Percentiles rank a stretch among this genome's conserved stretches.
phyloP scores from a whole-genome alignment of 2,329 filamentous ascomycete genomes.

The Colletotrichum orbiculare region DNA sequence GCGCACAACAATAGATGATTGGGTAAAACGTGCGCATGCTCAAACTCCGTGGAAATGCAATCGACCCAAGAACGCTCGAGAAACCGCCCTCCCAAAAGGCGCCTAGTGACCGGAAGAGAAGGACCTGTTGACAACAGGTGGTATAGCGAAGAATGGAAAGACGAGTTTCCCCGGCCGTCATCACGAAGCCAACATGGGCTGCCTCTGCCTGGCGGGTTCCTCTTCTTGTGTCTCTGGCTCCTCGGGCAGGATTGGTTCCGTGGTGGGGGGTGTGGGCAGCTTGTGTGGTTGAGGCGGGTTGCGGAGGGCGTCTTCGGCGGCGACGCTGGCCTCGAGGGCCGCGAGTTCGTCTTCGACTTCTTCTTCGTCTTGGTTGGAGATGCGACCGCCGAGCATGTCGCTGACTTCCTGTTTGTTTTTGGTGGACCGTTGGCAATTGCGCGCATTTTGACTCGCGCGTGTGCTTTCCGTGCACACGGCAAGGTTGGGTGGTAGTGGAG shows the following conservation, averaged over 20 bases:
- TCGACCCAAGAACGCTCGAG: conserved; percentile 13
- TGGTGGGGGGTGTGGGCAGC: conserved; percentile 46
- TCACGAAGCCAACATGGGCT: conserved; percentile 52
- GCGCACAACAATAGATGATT: conserved; percentile 2
- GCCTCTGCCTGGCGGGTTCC: conserved; percentile 36
- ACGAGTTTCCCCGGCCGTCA: neutral
- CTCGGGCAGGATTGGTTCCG: conserved; percentile 45
- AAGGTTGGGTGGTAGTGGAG: neutral
- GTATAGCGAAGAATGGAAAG: neutral
- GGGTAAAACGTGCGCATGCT: conserved; percentile 2
- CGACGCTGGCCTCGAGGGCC: conserved; percentile 68
- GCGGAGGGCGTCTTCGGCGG: conserved; percentile 27
- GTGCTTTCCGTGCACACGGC: neutral
- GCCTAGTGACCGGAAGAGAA: conserved; percentile 2
- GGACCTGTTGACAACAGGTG: neutral
- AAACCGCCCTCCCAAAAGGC: conserved; percentile 1
- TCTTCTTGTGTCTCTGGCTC: conserved; percentile 31
- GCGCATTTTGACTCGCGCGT: neutral
- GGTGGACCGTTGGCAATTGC: neutral
- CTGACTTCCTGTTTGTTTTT: conserved; percentile 78
- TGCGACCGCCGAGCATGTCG: conserved; percentile 87
- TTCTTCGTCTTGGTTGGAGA: conserved; percentile 95
- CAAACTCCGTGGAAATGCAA: conserved; percentile 21
- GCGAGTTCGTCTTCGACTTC: conserved; percentile 97
- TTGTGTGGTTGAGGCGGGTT: conserved; percentile 29